A percentile compares a stretch with the other conserved stretches of the same genome.
Evolutionary conservation across 495 filamentous ascomycete genomes (phyloP).

Genomic region (Penicillium maclennaniae): DNA sequence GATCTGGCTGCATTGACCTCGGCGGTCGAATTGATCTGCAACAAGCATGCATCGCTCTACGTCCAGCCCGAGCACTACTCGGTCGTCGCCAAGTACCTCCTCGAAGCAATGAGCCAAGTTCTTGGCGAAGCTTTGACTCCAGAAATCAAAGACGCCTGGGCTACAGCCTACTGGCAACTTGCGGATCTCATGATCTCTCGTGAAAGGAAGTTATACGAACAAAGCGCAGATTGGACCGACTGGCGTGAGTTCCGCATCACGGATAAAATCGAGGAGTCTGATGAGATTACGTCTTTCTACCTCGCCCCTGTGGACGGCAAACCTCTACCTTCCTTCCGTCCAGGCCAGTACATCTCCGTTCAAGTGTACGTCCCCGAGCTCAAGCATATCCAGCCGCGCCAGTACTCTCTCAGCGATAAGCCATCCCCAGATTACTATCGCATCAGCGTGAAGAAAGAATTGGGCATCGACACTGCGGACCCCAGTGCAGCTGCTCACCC

Average conservation of each 20-base stretch:
- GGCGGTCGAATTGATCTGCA: slow-evolving; percentile 67
- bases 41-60: slow-evolving; percentile 71
- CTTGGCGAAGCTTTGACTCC: slow-evolving; percentile 63
- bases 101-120: slow-evolving; percentile 64
- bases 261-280: slow-evolving; percentile 57
- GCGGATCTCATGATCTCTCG: slow-evolving; percentile 65
- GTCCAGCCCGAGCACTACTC: slow-evolving; percentile 65
- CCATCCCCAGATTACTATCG: slow-evolving; percentile 59
- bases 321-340: slow-evolving; percentile 56
- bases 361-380: slow-evolving; percentile 55
- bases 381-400: slow-evolving; percentile 58
- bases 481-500: slow-evolving; percentile 45
- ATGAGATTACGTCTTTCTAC: slow-evolving; percentile 68
- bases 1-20: slow-evolving; percentile 56
- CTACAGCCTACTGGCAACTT: slow-evolving; percentile 64
- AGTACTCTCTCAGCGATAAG: slow-evolving; percentile 68
- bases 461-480: slow-evolving; percentile 42
- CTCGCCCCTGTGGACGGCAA: slow-evolving; percentile 60
- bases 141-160: slow-evolving; percentile 67
- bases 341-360: slow-evolving; percentile 69
- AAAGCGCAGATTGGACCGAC: slow-evolving; percentile 53
- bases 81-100: slow-evolving; percentile 63
- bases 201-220: slow-evolving; percentile 57
- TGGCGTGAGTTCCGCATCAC: slow-evolving; percentile 67
- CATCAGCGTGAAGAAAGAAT: slow-evolving; percentile 67